Conservation (phyloP, 345 rosid species). For the Psidium friedrichsthalianum region DNA sequence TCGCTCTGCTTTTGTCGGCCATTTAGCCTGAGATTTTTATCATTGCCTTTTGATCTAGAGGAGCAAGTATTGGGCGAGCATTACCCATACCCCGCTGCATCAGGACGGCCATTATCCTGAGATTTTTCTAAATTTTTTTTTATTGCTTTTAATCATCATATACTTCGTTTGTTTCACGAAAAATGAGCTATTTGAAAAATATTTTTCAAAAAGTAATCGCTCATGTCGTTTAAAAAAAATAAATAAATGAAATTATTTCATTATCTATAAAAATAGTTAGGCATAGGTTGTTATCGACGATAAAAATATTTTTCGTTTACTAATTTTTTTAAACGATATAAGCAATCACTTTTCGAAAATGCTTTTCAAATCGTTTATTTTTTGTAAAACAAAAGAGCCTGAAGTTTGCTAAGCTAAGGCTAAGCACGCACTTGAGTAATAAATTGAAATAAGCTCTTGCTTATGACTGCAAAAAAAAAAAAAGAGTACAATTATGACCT, state of each 20-base stretch:
- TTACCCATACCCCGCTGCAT: neutral
- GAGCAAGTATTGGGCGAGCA: neutral
- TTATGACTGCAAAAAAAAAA: neutral
- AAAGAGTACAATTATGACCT: neutral
- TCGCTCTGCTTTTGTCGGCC: neutral
- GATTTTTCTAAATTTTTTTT: too few relatives aligned
- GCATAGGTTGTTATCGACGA: too few relatives aligned
- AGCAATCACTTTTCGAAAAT: neutral
- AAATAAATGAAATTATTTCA: too few relatives aligned
- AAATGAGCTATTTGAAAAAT: too few relatives aligned
- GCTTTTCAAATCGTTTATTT: too few relatives aligned
- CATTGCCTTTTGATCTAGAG: neutral
- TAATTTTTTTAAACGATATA: fast-evolving
- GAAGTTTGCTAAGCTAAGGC: neutral
- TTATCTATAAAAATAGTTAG: too few relatives aligned
- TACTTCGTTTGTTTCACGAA: too few relatives aligned
- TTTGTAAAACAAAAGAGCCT: too few relatives aligned
- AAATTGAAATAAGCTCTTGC: neutral
- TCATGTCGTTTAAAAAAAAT: too few relatives aligned
- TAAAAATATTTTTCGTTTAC: neutral
- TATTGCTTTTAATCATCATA: too few relatives aligned
- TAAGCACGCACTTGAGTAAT: neutral
- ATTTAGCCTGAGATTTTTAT: neutral
- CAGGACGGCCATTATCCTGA: too few relatives aligned
- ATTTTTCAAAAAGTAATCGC: too few relatives aligned